A percentile compares a stretch with the other conserved stretches of the same genome.
These are phyloP conservation scores for Pseudogymnoascus destructans DNA, from an alignment of 2,329 filamentous ascomycete genomes.

Conservation along the genomic window DNA sequence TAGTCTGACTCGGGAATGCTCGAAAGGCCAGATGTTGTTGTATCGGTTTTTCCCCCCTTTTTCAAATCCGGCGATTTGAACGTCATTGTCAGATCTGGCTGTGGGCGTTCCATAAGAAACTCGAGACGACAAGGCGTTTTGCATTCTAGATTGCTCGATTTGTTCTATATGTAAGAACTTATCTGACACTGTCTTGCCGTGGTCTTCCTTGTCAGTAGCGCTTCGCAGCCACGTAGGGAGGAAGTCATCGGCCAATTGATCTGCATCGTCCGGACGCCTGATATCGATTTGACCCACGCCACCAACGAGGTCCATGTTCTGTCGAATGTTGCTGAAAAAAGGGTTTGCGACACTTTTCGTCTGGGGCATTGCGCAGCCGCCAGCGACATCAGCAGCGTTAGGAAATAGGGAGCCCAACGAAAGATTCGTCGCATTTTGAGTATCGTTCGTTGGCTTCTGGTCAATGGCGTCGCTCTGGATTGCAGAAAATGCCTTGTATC, in stretches of 20 bases:
- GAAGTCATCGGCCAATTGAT: conserved; percentile 29
- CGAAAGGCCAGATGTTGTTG: conserved; percentile 94
- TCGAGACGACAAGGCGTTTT: conserved; percentile 54
- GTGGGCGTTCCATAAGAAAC: conserved; percentile 40
- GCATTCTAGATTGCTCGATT: conserved; percentile 84
- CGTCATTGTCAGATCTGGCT: conserved; percentile 23
- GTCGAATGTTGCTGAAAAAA: conserved; percentile 91
- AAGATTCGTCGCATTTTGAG: conserved; percentile 31
- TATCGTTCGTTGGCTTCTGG: conserved; percentile 28
- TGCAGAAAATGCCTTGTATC: conserved; percentile 61
- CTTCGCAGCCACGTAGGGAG: conserved; percentile 67
- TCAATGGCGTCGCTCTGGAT: conserved; percentile 55
- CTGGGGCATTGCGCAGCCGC: conserved; percentile 71
- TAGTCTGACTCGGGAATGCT: conserved; percentile 78
- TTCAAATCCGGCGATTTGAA: conserved; percentile 83
- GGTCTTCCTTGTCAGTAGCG: conserved; percentile 52
- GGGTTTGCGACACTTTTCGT: conserved; percentile 61
- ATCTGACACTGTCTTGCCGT: conserved; percentile 68
- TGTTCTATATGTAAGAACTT: conserved; percentile 76
- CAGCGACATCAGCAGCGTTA: conserved; percentile 65
- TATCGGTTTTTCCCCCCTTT: conserved; percentile 93
- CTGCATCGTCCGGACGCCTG: conserved; percentile 42
- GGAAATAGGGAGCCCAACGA: conserved; percentile 35
- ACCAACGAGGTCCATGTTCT: conserved; percentile 89
- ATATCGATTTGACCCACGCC: conserved; percentile 74